These are phyloP conservation scores for Boletellus ananiceps DNA, from an alignment of 768 basidiomycete genomes.

Conservation along the genomic window DNA sequence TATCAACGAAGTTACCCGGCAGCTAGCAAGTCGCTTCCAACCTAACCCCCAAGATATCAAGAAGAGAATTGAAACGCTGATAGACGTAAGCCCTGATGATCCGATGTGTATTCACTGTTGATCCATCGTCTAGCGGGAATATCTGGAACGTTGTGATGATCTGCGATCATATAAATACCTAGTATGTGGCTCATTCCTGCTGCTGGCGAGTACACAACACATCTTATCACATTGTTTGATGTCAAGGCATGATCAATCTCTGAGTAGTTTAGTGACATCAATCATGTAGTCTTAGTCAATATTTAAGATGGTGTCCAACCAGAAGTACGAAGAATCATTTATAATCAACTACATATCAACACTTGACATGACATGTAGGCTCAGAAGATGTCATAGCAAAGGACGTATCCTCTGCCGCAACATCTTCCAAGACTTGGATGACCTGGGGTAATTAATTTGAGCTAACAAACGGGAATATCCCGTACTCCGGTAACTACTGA, in stretches of 20 bases:
- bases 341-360: slow-evolving; percentile 28
- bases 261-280: no score
- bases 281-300: neutral
- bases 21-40: slow-evolving; percentile 78
- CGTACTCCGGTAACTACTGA: slow-evolving; percentile 19
- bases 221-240: neutral
- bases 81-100: slow-evolving; percentile 60
- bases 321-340: neutral
- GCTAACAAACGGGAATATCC: slow-evolving; percentile 25
- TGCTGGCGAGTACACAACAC: neutral
- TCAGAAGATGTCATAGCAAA: slow-evolving; percentile 12
- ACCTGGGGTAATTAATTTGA: slow-evolving; percentile 38
- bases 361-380: slow-evolving; percentile 34
- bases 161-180: slow-evolving; percentile 86
- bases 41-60: slow-evolving; percentile 88
- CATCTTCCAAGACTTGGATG: slow-evolving; percentile 28
- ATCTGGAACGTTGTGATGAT: slow-evolving; percentile 85
- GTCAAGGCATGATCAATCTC: slow-evolving; percentile 22
- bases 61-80: slow-evolving; percentile 87
- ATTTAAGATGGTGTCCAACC: no score
- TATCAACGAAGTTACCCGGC: slow-evolving; percentile 85
- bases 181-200: slow-evolving; percentile 25
- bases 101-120: neutral
- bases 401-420: slow-evolving; percentile 3
- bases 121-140: slow-evolving; percentile 65